A percentile compares a stretch with the other conserved stretches of the same genome.
Conservation (phyloP, 768 basidiomycete genomes). For the Leccinum longicurvipes region DNA sequence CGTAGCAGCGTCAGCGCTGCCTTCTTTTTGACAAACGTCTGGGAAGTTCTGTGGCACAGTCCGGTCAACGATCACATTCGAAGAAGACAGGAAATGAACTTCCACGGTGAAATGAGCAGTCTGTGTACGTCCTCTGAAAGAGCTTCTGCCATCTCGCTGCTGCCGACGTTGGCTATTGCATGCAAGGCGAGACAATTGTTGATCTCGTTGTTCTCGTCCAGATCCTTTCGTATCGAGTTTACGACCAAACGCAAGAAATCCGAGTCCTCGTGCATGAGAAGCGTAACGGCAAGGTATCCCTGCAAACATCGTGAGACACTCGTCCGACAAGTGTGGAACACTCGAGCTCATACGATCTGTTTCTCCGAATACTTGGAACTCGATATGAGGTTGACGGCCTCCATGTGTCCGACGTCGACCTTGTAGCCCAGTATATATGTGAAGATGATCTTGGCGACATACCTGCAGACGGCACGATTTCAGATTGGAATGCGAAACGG, state of each 20-base stretch:
- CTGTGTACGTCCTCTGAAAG: slow-evolving; percentile 92
- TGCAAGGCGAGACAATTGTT: slow-evolving; percentile 96
- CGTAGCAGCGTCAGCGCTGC: slow-evolving; percentile 91
- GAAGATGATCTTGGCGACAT: slow-evolving; percentile 98
- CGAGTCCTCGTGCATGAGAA: slow-evolving; percentile 98
- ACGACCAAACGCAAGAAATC: slow-evolving; percentile 95
- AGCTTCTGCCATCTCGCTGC: slow-evolving; percentile 97
- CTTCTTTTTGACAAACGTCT: slow-evolving; percentile 97
- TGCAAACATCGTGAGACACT: slow-evolving; percentile 31
- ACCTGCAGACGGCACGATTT: slow-evolving; percentile 46
- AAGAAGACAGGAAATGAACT: slow-evolving; percentile 19
- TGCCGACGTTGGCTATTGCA: slow-evolving; percentile 97
- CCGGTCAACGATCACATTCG: slow-evolving; percentile 12
- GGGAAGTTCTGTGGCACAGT: slow-evolving; percentile 67
- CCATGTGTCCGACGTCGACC: slow-evolving; percentile 99
- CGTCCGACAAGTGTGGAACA: background rate
- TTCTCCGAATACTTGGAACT: slow-evolving; percentile 97
- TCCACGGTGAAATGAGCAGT: slow-evolving; percentile 89
- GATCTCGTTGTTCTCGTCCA: slow-evolving; percentile 91
- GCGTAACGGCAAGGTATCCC: slow-evolving; percentile 96
- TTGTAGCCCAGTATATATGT: slow-evolving; percentile 99
- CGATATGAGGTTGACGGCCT: slow-evolving; percentile 96
- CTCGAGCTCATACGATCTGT: slow-evolving; percentile 76
- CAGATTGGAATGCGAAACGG: slow-evolving; percentile 11
- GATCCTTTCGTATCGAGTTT: slow-evolving; percentile 96